Conservation (phyloP, 495 filamentous ascomycete genomes). For the Aspergillus conjunctus region DNA sequence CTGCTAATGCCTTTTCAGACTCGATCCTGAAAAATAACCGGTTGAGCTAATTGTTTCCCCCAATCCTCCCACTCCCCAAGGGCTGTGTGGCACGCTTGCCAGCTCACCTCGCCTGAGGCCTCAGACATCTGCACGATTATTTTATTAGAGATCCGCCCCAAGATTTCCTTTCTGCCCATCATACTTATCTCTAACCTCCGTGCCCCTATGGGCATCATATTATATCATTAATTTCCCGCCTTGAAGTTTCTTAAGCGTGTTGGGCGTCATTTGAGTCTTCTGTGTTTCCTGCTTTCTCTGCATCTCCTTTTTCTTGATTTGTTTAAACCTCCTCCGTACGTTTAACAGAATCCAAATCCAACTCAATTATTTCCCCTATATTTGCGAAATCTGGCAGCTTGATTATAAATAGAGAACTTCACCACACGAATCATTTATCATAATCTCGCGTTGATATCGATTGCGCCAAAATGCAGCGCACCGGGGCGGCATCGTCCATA, state of each 20-base stretch:
- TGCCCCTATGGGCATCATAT: neutral
- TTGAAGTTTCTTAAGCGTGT: neutral
- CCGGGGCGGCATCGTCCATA: constrained; percentile 1
- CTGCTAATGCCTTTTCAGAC: constrained; percentile 1
- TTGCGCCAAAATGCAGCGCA: constrained; percentile 3
- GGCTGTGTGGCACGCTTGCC: constrained; percentile 15
- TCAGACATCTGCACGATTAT: neutral
- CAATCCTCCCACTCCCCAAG: neutral
- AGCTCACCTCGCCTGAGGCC: constrained; percentile 12
- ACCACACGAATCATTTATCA: neutral
- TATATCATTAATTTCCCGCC: neutral
- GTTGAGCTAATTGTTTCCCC: neutral
- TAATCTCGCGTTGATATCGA: neutral
- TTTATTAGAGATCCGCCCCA: neutral
- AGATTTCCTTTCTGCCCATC: neutral
- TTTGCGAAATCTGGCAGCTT: too few relatives aligned
- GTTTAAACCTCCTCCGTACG: neutral
- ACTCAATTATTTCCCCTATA: too few relatives aligned
- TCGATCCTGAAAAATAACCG: neutral
- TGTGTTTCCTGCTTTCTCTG: neutral
- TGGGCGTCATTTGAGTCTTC: neutral
- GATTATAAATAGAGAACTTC: neutral
- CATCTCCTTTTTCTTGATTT: neutral
- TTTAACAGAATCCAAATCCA: neutral
- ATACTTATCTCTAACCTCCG: neutral